Evolutionary conservation across 2,329 filamentous ascomycete genomes (phyloP).

Genomic region (Beauveria australis): DNA sequence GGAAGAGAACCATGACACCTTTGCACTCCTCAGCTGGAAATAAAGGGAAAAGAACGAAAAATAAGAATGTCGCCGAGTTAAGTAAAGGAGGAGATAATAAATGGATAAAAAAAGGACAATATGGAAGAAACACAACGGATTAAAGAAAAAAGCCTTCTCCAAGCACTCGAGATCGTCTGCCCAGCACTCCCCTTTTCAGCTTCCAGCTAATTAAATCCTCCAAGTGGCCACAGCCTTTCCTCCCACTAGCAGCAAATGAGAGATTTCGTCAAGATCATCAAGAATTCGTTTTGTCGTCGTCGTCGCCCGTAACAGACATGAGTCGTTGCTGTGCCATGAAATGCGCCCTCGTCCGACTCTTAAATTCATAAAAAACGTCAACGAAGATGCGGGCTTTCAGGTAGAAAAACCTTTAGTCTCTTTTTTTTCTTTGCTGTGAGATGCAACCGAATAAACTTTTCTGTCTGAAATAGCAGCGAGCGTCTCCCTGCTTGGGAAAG

Average conservation of each 20-base stretch:
- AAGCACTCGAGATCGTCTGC: neutral
- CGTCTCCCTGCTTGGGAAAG: neutral
- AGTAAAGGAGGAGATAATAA: neutral
- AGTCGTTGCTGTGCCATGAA: neutral
- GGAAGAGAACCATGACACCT: neutral
- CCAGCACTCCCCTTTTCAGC: neutral
- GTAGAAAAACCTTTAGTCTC: constrained; percentile 1
- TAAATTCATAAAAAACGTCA: neutral
- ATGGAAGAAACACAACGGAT: neutral
- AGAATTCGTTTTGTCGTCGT: neutral
- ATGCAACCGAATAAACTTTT: constrained; percentile 11
- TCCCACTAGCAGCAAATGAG: neutral
- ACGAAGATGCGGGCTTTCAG: neutral
- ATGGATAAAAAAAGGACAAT: neutral
- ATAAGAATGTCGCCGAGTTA: neutral
- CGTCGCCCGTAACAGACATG: neutral
- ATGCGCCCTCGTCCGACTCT: neutral
- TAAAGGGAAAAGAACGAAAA: neutral
- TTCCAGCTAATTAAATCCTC: neutral
- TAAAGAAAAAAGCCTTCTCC: neutral
- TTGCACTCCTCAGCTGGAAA: neutral
- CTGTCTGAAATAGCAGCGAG: constrained; percentile 10
- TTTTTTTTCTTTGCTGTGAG: constrained; percentile 5
- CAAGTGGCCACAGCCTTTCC: neutral
- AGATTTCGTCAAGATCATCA: neutral